These are phyloP conservation scores for Eurotiales sp. DNA, from an alignment of 2,329 filamentous ascomycete genomes.

Conservation along the genomic window DNA sequence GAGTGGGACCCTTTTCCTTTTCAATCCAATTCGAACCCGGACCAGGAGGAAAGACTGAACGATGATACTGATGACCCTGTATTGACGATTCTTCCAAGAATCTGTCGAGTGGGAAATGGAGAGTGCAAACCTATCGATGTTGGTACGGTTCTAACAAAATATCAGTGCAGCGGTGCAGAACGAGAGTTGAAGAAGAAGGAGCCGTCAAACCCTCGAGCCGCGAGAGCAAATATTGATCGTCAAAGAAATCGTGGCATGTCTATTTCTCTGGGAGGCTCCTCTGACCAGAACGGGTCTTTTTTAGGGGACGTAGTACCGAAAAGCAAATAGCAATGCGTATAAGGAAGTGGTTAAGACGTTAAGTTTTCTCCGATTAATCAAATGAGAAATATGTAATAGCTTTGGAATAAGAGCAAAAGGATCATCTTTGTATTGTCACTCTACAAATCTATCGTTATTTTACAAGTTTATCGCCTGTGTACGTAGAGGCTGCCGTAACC, in stretches of 20 bases:
- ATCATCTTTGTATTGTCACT: too few species aligned
- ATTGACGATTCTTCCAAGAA: slow-evolving; percentile 1
- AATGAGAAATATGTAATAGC: too few species aligned
- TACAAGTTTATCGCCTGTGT: too few species aligned
- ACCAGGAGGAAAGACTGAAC: background rate
- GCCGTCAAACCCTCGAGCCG: background rate
- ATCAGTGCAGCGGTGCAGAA: background rate
- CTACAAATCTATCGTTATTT: too few species aligned
- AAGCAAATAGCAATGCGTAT: background rate
- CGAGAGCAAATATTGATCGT: background rate
- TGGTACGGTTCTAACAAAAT: slow-evolving; percentile 3
- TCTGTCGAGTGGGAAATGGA: background rate
- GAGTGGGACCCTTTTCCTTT: slow-evolving; percentile 1
- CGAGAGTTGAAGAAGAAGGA: slow-evolving; percentile 5
- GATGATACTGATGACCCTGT: background rate
- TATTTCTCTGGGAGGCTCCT: background rate
- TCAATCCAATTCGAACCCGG: background rate
- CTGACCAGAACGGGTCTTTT: slow-evolving; percentile 4
- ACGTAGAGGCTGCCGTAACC: too few species aligned
- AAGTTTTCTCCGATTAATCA: too few species aligned
- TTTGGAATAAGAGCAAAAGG: too few species aligned
- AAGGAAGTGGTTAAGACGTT: background rate
- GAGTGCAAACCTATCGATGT: background rate
- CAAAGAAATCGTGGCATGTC: slow-evolving; percentile 1
- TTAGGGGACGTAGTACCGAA: background rate